phyloP scores from a whole-genome alignment of 2,329 filamentous ascomycete genomes.

The Ophiostoma sp. region DNA sequence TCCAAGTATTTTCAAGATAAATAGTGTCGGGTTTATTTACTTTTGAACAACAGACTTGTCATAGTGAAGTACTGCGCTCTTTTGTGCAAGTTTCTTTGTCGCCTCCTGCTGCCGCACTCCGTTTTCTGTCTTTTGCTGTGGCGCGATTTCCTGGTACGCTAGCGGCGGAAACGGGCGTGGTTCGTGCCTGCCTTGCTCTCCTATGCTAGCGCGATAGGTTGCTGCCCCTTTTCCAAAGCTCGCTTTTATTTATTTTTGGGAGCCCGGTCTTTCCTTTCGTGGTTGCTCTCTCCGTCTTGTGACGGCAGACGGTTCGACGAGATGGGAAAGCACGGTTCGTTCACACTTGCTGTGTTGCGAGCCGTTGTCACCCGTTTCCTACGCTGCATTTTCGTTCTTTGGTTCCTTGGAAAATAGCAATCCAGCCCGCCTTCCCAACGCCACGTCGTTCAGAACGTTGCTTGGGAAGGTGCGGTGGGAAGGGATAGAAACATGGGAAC shows the following conservation, averaged over 20 bases:
- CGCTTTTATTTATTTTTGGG: slow-evolving; percentile 15
- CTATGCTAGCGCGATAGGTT: slow-evolving; percentile 1
- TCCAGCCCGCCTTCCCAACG: neutral
- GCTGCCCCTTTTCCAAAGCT: neutral
- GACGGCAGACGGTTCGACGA: neutral
- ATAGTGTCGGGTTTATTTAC: neutral
- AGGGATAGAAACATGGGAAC: neutral
- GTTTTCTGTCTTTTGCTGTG: neutral
- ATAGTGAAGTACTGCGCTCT: neutral
- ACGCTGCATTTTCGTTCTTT: neutral
- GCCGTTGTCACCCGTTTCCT: neutral
- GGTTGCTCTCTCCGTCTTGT: neutral
- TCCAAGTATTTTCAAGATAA: neutral
- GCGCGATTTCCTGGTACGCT: slow-evolving; percentile 9
- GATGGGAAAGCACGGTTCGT: neutral
- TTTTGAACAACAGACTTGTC: neutral
- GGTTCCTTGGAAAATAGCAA: neutral
- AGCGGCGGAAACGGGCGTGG: slow-evolving; percentile 15
- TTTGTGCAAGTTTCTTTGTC: neutral
- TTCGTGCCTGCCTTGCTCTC: slow-evolving; percentile 12
- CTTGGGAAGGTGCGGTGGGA: slow-evolving; percentile 2
- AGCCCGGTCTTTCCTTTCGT: neutral
- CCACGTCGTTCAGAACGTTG: neutral
- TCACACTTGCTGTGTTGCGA: neutral
- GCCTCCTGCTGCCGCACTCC: neutral